Base-by-base conservation (phyloP, 306 rosid genomes). In the Fagus crenata region DNA sequence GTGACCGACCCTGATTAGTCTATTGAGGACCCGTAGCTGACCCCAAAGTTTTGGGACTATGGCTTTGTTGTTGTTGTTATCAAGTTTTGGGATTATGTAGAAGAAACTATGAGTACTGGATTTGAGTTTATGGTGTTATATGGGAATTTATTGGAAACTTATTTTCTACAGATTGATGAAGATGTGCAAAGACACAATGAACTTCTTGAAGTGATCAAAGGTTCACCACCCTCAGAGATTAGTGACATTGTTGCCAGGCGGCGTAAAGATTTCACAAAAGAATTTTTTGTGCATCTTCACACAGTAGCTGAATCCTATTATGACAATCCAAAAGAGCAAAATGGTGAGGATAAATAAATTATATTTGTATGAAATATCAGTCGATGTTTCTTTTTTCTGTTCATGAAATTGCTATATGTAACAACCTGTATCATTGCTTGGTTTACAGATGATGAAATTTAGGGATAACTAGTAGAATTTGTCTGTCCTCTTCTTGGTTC, bases 261-360 rank as follows among this genome's bases (percentile, higher is more conserved):
- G 32, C 91, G 96, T 17, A 96, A 96, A 81, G 98, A 92, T 85
- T 96, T 96, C 82, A 96, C 99, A 0, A 88, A 88, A 75, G 99
- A 96, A 83, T 96, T 92, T 79, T 92, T 96, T 73, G 80, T 82
- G 75, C 98, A 96, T 84, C 90, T 96, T 84, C 87, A 87, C 73
- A 84, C 87, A 0, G 90, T 96, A 59, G 87, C 92, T 33, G 87
- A 88, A 83, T 92, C 98, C 74, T 86, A 81, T 80, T 69, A 85
- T 18, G 88, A 89, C 60, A 81, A 91, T 73, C 86, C 82, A 51
- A 74, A 86, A 18, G 85, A 87, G 84, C 91, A 89, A 87, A 81
- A 67, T 78, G 97, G 99, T 96, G 67, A 71, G 90, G 37, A 51
- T 75, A 69, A 54, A 1, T 82, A 39, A 58, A 49, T 36, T 32